Percentiles rank a stretch among this genome's conserved stretches.
Evolutionary conservation across 1,139 yeast species (phyloP).

Genomic region (Kodamaea ohmeri): DNA sequence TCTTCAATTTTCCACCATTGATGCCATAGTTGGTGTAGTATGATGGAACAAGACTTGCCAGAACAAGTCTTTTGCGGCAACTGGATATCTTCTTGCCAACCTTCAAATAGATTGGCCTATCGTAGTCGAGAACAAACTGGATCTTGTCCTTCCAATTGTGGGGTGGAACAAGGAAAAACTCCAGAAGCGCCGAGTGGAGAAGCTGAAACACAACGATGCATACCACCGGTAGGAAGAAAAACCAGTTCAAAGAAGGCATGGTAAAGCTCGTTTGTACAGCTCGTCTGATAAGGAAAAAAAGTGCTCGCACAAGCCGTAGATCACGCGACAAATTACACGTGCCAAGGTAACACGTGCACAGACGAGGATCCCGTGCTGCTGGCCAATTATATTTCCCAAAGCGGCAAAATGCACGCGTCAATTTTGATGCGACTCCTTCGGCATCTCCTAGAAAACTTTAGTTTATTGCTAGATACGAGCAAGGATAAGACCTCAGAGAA

Average conservation of each 20-base stretch:
- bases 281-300: no score
- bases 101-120: conserved; percentile 36
- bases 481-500: neutral
- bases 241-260: neutral
- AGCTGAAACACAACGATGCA: conserved; percentile 13
- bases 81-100: conserved; percentile 43
- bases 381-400: conserved; percentile 11
- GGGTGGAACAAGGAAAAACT: conserved; percentile 45
- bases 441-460: neutral
- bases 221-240: neutral
- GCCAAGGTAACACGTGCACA: neutral
- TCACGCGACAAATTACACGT: conserved; percentile 10
- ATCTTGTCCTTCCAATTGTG: conserved; percentile 44
- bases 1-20: conserved; percentile 26
- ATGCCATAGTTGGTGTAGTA: conserved; percentile 46
- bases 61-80: conserved; percentile 51
- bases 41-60: conserved; percentile 49
- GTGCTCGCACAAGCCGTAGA: no score
- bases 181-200: conserved; percentile 29
- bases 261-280: no score
- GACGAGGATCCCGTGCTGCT: neutral
- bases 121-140: conserved; percentile 30
- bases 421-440: neutral
- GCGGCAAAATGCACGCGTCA: conserved; percentile 10
- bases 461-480: neutral